Base-by-base conservation (phyloP, 176 grass and related monocot genomes). In the Areca catechu region DNA sequence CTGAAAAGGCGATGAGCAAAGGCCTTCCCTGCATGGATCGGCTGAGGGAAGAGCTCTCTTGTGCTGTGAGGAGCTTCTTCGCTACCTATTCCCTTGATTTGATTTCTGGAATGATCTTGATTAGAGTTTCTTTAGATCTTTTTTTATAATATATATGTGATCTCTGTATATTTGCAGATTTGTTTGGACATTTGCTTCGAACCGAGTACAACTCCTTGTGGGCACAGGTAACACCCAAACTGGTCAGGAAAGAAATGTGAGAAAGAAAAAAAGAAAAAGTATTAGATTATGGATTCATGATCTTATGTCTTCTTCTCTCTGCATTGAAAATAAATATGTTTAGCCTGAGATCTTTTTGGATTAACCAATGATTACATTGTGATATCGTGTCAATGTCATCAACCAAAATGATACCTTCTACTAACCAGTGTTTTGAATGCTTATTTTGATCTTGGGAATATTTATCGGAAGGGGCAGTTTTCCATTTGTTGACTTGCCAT, bases 161-260 rank as follows among this genome's bases (percentile, higher is more conserved):
- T 75, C 19, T 7, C 9, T 71, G 10, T 12, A 43, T 58, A 66
- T 54, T 0, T 50, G 1, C 78, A 91, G 93, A 88, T 97, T 70
- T 97, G 93, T 61, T 77, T 91, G 69, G 86, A 97, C 3, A 88
- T 91, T 59, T 97, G 93, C 80, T 97, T 66, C 21, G 78, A 90
- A 57, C 87, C 87, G 7, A 90, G 82, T 62, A 85, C 87, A 58
- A 90, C 82, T 50, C 71, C 87, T 55, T 85, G 82, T 62, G 87
- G 87, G 47, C 82, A 90, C 71, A 90, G 87, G 87, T 90, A 85
- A 73, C 47, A 20, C 9, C 24, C 50, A 24, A 68, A 53, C 24
- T 56, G 19, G 12, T 56, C 30, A 9, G 30, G 2, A 23, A 20
- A 20, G 15, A 37, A 55, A 68, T 15, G n/a, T 55, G n/a, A 16